Evolutionary conservation across 2,329 filamentous ascomycete species (phyloP).

Genomic region (Byssothecium circinans): DNA sequence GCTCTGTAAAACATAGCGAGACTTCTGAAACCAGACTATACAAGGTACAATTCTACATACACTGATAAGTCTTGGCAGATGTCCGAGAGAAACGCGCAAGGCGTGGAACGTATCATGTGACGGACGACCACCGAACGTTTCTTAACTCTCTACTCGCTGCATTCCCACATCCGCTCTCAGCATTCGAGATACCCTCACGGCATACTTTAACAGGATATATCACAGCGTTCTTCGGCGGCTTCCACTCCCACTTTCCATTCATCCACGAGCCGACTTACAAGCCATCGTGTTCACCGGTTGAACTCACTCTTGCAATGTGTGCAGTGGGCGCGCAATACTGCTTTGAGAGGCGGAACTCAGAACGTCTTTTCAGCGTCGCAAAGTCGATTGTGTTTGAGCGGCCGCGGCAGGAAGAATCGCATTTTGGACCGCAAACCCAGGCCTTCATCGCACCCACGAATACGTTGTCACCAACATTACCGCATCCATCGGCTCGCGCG

Average conservation of each 20-base stretch:
- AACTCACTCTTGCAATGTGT: slow-evolving; percentile 37
- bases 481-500: slow-evolving; percentile 10
- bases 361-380: slow-evolving; percentile 31
- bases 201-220: slow-evolving; percentile 36
- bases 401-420: slow-evolving; percentile 26
- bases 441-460: slow-evolving; percentile 20
- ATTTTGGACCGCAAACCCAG: slow-evolving; percentile 27
- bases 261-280: slow-evolving; percentile 38
- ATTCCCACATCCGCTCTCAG: slow-evolving; percentile 23
- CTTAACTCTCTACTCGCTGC: slow-evolving; percentile 19
- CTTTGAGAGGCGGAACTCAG: slow-evolving; percentile 34
- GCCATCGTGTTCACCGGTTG: slow-evolving; percentile 31
- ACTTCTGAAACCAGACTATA: no score
- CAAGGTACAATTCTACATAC: neutral
- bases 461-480: slow-evolving; percentile 11
- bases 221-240: slow-evolving; percentile 35
- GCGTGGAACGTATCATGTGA: slow-evolving; percentile 28
- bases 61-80: slow-evolving; percentile 7
- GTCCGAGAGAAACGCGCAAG: slow-evolving; percentile 18
- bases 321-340: slow-evolving; percentile 39
- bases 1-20: no score
- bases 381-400: slow-evolving; percentile 35
- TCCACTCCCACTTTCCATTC: slow-evolving; percentile 39
- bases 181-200: slow-evolving; percentile 34
- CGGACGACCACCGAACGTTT: slow-evolving; percentile 29